These are phyloP conservation scores for Colletotrichum lupini DNA, from an alignment of 2,329 filamentous ascomycete genomes.

Conservation along the genomic window DNA sequence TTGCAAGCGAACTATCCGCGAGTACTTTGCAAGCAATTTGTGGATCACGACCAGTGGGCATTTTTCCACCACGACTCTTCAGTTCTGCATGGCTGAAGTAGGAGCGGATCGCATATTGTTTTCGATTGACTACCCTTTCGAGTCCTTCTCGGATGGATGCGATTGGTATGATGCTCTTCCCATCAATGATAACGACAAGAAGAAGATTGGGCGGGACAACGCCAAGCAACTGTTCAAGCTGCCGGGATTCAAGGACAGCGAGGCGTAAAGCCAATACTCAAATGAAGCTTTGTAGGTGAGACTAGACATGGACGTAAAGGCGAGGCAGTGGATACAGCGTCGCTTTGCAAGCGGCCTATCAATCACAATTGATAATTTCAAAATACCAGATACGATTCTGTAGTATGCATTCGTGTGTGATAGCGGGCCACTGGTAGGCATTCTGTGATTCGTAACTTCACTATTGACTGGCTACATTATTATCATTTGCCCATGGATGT, in stretches of 20 bases:
- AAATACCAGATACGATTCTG: too few species aligned
- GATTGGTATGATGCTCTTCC: conserved; percentile 52
- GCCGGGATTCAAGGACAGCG: conserved; percentile 45
- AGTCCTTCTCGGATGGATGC: conserved; percentile 55
- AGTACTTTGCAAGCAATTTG: conserved; percentile 67
- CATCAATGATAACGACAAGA: conserved; percentile 41
- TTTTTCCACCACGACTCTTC: conserved; percentile 63
- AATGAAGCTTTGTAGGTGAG: too few species aligned
- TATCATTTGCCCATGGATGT: too few species aligned
- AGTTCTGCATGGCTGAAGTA: conserved; percentile 60
- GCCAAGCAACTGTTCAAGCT: conserved; percentile 55
- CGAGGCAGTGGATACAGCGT: too few species aligned
- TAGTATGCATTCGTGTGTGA: too few species aligned
- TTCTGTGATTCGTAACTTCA: too few species aligned
- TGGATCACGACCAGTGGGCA: conserved; percentile 69
- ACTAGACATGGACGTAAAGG: too few species aligned
- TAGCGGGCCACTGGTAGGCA: too few species aligned
- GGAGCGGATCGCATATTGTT: conserved; percentile 62
- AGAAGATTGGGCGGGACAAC: conserved; percentile 55
- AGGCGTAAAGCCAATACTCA: conserved; percentile 15
- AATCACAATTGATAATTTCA: too few species aligned
- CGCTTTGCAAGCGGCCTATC: too few species aligned
- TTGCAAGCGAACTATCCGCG: conserved; percentile 56
- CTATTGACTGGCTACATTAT: too few species aligned
- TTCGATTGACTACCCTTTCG: conserved; percentile 64